These are phyloP conservation scores for Lumnitzera racemosa DNA, from an alignment of 345 rosid genomes.

Conservation along the genomic window DNA sequence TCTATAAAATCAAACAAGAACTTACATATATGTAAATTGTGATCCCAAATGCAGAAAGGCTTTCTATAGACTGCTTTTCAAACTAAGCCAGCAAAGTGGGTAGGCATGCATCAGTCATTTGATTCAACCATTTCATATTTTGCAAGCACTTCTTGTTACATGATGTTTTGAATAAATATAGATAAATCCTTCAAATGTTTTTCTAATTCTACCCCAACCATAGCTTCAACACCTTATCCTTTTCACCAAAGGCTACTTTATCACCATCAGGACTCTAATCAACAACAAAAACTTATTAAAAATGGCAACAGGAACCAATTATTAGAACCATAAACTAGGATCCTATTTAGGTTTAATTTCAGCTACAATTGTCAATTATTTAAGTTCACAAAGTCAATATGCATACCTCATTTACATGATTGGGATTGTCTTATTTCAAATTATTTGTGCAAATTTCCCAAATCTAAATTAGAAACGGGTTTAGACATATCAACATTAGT, in stretches of 20 bases:
- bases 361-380: neutral
- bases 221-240: constrained; percentile 77
- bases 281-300: constrained; percentile 65
- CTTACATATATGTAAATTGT: too few relatives aligned
- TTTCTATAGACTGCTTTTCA: too few relatives aligned
- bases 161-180: too few relatives aligned
- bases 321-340: too few relatives aligned
- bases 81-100: too few relatives aligned
- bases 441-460: constrained; percentile 78
- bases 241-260: constrained; percentile 96
- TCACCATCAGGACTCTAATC: constrained; percentile 99
- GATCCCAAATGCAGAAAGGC: too few relatives aligned
- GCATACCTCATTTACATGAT: constrained; percentile 85
- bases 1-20: too few relatives aligned
- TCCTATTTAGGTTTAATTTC: too few relatives aligned
- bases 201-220: constrained; percentile 65
- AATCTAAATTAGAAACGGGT: constrained; percentile 27
- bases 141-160: too few relatives aligned
- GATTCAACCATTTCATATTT: too few relatives aligned
- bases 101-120: too few relatives aligned
- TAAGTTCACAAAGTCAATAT: neutral
- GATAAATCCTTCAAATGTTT: too few relatives aligned
- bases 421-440: constrained; percentile 88
- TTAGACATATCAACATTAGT: neutral
- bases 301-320: neutral